Evolutionary conservation across 768 basidiomycete genomes (phyloP).

Genomic region (Butyriboletus loyo): DNA sequence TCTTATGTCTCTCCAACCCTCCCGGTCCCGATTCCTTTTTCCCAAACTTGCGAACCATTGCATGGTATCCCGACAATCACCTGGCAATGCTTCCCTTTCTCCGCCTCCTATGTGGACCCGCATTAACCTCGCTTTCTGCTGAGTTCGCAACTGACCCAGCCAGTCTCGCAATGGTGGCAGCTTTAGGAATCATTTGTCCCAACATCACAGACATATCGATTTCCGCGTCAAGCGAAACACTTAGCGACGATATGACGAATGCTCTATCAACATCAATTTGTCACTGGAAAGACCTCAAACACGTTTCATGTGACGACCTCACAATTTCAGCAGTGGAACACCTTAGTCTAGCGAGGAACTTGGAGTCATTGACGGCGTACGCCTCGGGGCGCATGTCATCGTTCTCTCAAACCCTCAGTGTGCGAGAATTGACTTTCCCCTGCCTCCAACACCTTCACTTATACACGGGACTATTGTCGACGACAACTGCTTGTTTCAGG

Average conservation of each 20-base stretch:
- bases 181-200: constrained; percentile 16
- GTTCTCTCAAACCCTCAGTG: neutral
- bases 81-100: constrained; percentile 17
- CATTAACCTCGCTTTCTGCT: constrained; percentile 15
- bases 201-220: constrained; percentile 19
- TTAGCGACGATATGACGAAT: constrained; percentile 5
- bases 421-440: constrained; percentile 1
- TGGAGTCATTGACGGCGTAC: constrained; percentile 15
- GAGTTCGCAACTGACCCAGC: constrained; percentile 18
- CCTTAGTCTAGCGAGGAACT: constrained; percentile 8
- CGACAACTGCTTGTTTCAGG: constrained; percentile 2
- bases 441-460: constrained; percentile 18
- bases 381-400: constrained; percentile 13
- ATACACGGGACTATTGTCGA: constrained; percentile 15
- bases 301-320: constrained; percentile 24
- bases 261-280: constrained; percentile 20
- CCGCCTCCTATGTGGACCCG: constrained; percentile 23
- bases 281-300: constrained; percentile 17
- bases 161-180: constrained; percentile 15
- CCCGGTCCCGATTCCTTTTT: constrained; percentile 18
- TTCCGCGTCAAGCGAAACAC: constrained; percentile 4
- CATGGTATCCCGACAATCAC: constrained; percentile 24
- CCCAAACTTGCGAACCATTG: constrained; percentile 18
- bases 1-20: constrained; percentile 12
- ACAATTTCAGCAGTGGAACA: constrained; percentile 15